Percentiles rank a stretch among this genome's conserved stretches.
Conservation (phyloP, 306 rosid species). For the Vicia villosa region DNA sequence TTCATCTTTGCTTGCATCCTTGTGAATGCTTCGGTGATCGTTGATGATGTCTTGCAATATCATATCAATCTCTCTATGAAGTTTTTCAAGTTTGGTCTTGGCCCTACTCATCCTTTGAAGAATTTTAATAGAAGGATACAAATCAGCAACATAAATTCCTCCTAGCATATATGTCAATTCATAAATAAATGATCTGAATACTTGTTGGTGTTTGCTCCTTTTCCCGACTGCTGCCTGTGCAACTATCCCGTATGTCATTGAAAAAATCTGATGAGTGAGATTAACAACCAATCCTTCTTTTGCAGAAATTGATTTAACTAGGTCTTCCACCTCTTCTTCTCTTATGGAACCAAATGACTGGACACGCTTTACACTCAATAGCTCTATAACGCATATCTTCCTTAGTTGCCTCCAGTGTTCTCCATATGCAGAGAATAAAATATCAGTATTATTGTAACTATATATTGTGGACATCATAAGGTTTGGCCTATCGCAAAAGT, state of each 20-base stretch:
- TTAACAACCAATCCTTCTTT: conserved; percentile 33
- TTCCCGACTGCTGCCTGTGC: conserved; percentile 25
- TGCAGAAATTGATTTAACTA: conserved; percentile 4
- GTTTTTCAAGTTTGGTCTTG: neutral
- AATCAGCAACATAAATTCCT: conserved; percentile 22
- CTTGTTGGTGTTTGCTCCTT: neutral
- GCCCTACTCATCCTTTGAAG: neutral
- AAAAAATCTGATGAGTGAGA: conserved; percentile 14
- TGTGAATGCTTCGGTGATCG: too few species aligned
- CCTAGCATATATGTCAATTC: neutral
- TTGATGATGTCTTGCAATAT: too few species aligned
- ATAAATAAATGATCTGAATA: neutral
- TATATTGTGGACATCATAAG: too few species aligned
- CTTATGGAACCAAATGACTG: conserved; percentile 35
- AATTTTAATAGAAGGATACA: conserved; percentile 33
- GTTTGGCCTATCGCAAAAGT: too few species aligned
- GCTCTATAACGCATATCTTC: conserved; percentile 42
- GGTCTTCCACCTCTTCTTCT: conserved; percentile 30
- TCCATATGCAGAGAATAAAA: neutral
- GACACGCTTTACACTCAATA: conserved; percentile 39
- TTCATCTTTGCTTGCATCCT: too few species aligned
- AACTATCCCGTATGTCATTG: neutral
- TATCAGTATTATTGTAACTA: too few species aligned
- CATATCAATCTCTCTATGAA: conserved; percentile 13
- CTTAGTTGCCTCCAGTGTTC: conserved; percentile 38